Base-by-base conservation (phyloP, 768 basidiomycete species). In the Chlorophyllum brunneum region DNA sequence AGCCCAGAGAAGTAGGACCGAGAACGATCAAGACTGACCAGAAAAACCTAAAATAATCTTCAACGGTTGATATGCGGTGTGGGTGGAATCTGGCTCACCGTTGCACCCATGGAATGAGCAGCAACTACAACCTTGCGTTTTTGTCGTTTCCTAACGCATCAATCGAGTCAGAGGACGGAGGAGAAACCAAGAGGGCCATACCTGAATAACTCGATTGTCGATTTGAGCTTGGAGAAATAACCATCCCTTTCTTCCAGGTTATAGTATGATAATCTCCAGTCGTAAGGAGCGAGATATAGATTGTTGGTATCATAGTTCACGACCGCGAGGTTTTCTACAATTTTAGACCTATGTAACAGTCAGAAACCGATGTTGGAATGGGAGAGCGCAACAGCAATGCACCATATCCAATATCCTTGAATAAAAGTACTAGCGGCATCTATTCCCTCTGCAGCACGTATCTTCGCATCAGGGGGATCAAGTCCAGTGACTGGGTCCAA, bases 381-480 rank as follows among this genome's bases (percentile, higher is more conserved):
- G 15, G 5, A 13, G 10, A 36, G 24, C 13, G 13, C 24, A 24
- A 22, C 11, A 40, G 27, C 47, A 24, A 56, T 70, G 48, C 61
- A 85, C 92, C 93, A 95, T 48, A 95, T 83, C 95, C 94, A 98
- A 64, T 94, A 99, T 1, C 95, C 93, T 63, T 86, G 83, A 51
- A 93, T 82, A 59, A 92, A 87, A 58, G 77, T 85, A 56, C 87
- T 89, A 2, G 92, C 94, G 0, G 92, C 92, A 62, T 92, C 88
- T 18, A 95, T 82, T 0, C 95, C 95, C 66, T 97, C 91, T 0
- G 92, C 92, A 10, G 95, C 92, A 30, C 95, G 78, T 52, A 98
- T 83, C 65, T 92, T 97, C 39, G 81, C 83, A 13, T 82, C 86
- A 0, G 83, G 80, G 2, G 92, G 89, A 62, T 99, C 95, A 5